Evolutionary conservation across 371 early-diverging fungal species (phyloP), one percentile per base, ranked within the genome.

Genomic region (Syncephalis plumigaleata): DNA sequence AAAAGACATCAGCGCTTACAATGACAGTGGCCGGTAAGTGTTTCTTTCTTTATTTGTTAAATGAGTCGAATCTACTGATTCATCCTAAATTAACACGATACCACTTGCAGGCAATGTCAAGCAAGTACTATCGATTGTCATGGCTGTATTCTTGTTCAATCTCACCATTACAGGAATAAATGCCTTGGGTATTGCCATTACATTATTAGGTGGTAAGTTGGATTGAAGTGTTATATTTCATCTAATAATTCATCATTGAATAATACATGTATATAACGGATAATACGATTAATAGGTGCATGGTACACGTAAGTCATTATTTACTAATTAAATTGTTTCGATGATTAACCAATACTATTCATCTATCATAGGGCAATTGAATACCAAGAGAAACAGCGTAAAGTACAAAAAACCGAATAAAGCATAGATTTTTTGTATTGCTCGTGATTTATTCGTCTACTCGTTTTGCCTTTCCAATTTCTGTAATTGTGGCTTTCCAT

Each of bases 91-190:
- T n/a, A n/a, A n/a, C n/a, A n/a, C n/a, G n/a, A n/a, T n/a, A n/a
- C n/a, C n/a, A n/a, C n/a, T n/a, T n/a, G n/a, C n/a, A 69, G 79
- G 81, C 45, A 87, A 90, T 57, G 83, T 87, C 36, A 87, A 90
- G 64, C 86, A 86, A 48, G 86, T 81, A 1, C 63, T 88, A 40
- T 79, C 81, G 21, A 82, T 91, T 39, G 64, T 80, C 16, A 55
- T 87, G 36, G 77, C 83, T 7, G 79, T 87, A 9, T 59, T 74
- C 21, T 70, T 91, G 31, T 88, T 91, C 63, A 58, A 73, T 42
- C 65, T 77, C 17, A 57, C 59, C 20, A 77, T 91, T 43, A 75
- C 72, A 1, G 47, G 59, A 18, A 65, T 69, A 21, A 86, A 84
- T 45, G 75, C 71, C 3, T 49, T 78, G 24, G 87, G 91, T 47